Base-by-base conservation (phyloP, 257 asterid species). In the Verbascum thapsus region DNA sequence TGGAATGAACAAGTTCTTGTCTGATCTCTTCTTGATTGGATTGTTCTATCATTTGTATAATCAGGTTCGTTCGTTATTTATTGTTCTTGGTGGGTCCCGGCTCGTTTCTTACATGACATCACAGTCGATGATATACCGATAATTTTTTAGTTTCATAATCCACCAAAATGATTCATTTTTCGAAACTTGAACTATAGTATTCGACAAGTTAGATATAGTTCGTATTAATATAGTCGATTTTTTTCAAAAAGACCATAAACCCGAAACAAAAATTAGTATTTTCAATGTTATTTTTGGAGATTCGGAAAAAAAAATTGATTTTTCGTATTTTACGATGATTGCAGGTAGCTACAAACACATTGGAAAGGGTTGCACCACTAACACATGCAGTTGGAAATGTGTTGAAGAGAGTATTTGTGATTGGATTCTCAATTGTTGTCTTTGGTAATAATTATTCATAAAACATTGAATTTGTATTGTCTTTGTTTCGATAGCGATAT, bases 21-120 rank as follows among this genome's bases (percentile, higher is more conserved):
- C 74, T 50, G 90, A 80, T 80, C 86, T 83, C 5, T 83, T 80
- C 76, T 83, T 78, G 86, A 83, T 80, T 64, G 86, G 90, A 72
- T 68, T 83, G 90, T 82, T 82, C 79, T 83, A 83, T 61, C 89
- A 83, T 71, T 69, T 83, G 59, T 83, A 83, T 84, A 83, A 83
- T 51, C 86, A 83, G 84, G 89, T 80, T 57, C 6, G 10, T 9
- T 16, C 1, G 11, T 16, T 26, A 5, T 26, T 16, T 26, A 5
- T 26, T 26, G 32, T 26, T 26, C 32, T 26, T 26, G 32, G 32
- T 26, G 32, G 32, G 32, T 26, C 5, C 32, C 3, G 32, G 32
- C 3, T 5, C 32, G 32, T 2, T 1, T 26, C 3, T 26, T 5
- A 26, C 32, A 26, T 26, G 32, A 26, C 32, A 26, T 26, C 32